Percentiles rank a stretch among this genome's conserved stretches.
Evolutionary conservation across 73 alveolate genomes (phyloP).

Genomic region (Paramecium primaurelia): DNA sequence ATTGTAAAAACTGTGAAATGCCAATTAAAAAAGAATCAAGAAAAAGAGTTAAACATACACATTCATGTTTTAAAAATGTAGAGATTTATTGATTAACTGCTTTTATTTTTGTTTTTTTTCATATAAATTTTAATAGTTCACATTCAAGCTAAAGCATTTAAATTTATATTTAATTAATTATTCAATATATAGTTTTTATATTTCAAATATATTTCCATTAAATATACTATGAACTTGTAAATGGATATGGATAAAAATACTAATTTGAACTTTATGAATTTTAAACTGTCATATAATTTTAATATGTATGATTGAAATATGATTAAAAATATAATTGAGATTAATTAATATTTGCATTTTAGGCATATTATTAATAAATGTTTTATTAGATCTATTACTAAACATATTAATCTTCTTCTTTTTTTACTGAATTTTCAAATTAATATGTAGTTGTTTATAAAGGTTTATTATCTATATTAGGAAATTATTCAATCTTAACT

Average conservation of each 20-base stretch:
- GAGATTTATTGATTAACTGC: background rate
- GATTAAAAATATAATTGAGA: background rate
- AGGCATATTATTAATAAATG: background rate
- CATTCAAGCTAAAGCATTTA: background rate
- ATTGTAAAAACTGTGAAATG: conserved; percentile 81
- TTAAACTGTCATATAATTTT: background rate
- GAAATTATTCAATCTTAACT: background rate
- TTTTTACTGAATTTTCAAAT: background rate
- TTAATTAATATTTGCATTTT: background rate
- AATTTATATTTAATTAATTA: background rate
- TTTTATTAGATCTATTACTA: background rate
- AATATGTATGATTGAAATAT: background rate
- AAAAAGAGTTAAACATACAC: conserved; percentile 24
- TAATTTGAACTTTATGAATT: background rate
- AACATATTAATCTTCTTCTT: background rate
- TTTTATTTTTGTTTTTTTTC: background rate
- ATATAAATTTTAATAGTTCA: background rate
- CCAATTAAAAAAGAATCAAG: conserved; percentile 56
- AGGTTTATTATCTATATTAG: background rate
- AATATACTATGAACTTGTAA: background rate
- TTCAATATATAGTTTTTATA: background rate
- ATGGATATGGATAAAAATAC: background rate
- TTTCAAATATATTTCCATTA: background rate
- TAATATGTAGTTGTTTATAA: background rate
- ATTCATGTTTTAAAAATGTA: background rate